Conservation (phyloP, 2,329 filamentous ascomycete species). For the Didymella arachidicola region DNA sequence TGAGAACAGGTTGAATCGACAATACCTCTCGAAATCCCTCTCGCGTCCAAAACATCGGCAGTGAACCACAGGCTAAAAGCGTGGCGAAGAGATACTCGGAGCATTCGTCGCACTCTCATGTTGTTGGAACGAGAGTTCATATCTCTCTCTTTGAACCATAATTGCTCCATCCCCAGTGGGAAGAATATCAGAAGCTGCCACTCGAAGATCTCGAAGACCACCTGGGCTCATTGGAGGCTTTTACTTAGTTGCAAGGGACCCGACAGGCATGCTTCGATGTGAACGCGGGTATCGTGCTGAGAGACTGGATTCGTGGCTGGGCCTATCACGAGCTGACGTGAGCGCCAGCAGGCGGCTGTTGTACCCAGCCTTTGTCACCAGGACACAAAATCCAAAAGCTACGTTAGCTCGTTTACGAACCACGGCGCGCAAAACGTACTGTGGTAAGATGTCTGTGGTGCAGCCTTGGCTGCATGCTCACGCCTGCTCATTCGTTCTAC, state of each 20-base stretch:
- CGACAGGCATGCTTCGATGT: background rate
- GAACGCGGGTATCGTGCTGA: background rate
- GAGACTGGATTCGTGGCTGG: no score
- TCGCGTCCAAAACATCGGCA: no score
- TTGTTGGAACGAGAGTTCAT: no score
- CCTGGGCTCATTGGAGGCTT: no score
- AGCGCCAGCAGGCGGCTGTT: background rate
- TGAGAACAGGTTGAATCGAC: background rate
- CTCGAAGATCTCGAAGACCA: no score
- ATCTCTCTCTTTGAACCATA: no score
- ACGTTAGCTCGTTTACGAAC: background rate
- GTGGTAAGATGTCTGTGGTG: background rate
- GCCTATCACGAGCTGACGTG: constrained; percentile 2
- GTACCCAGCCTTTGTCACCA: background rate
- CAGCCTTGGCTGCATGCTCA: background rate
- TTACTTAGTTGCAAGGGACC: no score
- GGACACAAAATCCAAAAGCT: background rate
- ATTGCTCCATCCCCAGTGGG: no score
- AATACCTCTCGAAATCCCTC: background rate
- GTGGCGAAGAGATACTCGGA: no score
- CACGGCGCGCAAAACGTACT: background rate
- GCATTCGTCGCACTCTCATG: no score
- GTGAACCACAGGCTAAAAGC: no score
- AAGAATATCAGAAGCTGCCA: no score
- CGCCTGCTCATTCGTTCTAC: background rate